A percentile compares a stretch with the other conserved stretches of the same genome.
Evolutionary conservation across 805 yeast genomes (phyloP).

Genomic region (Metschnikowia corniflorae): DNA sequence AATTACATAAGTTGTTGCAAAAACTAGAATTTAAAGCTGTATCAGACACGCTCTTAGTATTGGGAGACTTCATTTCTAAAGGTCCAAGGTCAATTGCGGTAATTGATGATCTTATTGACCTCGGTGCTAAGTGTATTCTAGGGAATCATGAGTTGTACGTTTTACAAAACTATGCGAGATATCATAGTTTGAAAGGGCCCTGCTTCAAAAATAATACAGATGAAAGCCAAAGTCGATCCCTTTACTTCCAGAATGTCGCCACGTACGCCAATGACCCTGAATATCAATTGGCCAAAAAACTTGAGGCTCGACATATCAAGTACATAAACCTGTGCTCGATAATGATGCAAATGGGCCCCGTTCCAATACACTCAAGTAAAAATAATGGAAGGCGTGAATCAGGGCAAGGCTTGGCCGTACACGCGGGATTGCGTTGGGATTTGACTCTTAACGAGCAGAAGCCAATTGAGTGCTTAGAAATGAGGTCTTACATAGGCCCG

Average conservation of each 20-base stretch:
- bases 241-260: no score
- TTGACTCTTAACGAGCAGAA: conserved; percentile 51
- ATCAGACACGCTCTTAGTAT: conserved; percentile 57
- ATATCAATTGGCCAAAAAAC: conserved; percentile 45
- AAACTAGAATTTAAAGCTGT: conserved; percentile 44
- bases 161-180: conserved; percentile 58
- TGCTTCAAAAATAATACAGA: conserved; percentile 13
- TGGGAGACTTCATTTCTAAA: conserved; percentile 85
- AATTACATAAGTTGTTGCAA: conserved; percentile 50
- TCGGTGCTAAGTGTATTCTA: conserved; percentile 66
- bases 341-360: conserved; percentile 58
- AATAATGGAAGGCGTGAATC: conserved; percentile 25
- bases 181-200: conserved; percentile 47
- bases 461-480: conserved; percentile 60
- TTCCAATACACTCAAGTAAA: conserved; percentile 41
- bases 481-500: conserved; percentile 68
- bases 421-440: conserved; percentile 79
- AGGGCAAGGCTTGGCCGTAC: conserved; percentile 58
- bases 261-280: conserved; percentile 38
- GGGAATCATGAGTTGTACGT: conserved; percentile 88
- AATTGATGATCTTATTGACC: conserved; percentile 50
- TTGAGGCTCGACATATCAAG: conserved; percentile 57
- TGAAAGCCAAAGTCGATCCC: no score
- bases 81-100: conserved; percentile 76
- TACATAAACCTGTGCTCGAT: conserved; percentile 63